Evolutionary conservation across 192 early-diverging fungal genomes (phyloP).

Genomic region (Mortierella alpina): DNA sequence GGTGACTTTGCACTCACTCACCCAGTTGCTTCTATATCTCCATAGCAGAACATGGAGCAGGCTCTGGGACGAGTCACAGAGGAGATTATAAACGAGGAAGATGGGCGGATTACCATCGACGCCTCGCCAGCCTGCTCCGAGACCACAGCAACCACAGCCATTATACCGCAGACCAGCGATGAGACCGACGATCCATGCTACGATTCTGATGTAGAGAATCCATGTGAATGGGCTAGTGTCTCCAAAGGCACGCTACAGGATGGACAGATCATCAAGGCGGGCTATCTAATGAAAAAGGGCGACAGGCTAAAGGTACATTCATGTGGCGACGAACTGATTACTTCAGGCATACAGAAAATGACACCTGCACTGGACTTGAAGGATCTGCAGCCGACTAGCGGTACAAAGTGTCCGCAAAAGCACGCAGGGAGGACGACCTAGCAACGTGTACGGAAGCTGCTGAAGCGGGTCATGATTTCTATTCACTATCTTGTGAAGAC

Average conservation of each 20-base stretch:
- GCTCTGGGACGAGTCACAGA: constrained; percentile 12
- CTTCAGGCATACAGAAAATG: too few relatives aligned
- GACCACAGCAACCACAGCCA: not conserved
- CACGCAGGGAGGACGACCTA: too few relatives aligned
- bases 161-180: not conserved
- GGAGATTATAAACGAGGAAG: constrained; percentile 5
- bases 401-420: too few relatives aligned
- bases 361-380: too few relatives aligned
- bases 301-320: constrained; percentile 63
- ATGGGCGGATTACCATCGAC: not conserved
- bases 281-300: constrained; percentile 69
- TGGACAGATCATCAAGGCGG: constrained; percentile 64
- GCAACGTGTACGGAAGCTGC: too few relatives aligned
- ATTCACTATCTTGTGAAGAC: too few relatives aligned
- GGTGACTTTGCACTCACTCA: too few relatives aligned
- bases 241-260: constrained; percentile 59
- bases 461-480: too few relatives aligned
- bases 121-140: not conserved
- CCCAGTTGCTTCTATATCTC: not conserved
- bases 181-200: constrained; percentile 16
- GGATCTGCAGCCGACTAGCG: too few relatives aligned
- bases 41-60: constrained; percentile 11
- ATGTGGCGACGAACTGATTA: too few relatives aligned
- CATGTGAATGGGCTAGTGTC: constrained; percentile 29
- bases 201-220: constrained; percentile 55